Conservation (phyloP, 2,329 filamentous ascomycete species). For the Alternaria infectoria region DNA sequence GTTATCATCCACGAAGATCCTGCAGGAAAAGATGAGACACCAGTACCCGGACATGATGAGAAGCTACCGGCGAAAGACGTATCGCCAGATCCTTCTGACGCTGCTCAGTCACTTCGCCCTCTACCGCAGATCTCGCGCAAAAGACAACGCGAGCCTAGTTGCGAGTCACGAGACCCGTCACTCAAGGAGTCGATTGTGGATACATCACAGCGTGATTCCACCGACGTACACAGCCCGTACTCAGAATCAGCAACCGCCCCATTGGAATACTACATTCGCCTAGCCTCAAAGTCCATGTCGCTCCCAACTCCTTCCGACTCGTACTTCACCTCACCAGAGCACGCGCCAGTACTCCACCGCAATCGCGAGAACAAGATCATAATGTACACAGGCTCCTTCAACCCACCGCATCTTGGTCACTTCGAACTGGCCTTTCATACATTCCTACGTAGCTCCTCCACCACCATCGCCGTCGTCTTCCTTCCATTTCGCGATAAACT, state of each 20-base stretch:
- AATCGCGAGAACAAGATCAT: not conserved
- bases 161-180: not conserved
- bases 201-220: not conserved
- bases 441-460: not conserved
- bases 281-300: not conserved
- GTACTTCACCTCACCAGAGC: not conserved
- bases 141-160: not conserved
- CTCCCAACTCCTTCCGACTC: not conserved
- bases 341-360: not conserved
- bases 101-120: not conserved
- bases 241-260: not conserved
- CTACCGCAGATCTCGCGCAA: not conserved
- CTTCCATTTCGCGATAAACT: not conserved
- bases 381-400: not conserved
- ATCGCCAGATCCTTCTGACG: not conserved
- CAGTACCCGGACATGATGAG: not conserved
- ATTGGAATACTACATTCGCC: not conserved
- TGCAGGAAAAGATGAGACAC: not conserved
- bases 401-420: not conserved
- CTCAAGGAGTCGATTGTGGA: not conserved
- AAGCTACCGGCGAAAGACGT: not conserved
- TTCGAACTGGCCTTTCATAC: not conserved
- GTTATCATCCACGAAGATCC: not conserved
- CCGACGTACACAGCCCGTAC: not conserved
- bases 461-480: not conserved